These are phyloP conservation scores for Batkoa obscura DNA, from an alignment of 371 early-diverging fungal genomes.

Conservation along the genomic window DNA sequence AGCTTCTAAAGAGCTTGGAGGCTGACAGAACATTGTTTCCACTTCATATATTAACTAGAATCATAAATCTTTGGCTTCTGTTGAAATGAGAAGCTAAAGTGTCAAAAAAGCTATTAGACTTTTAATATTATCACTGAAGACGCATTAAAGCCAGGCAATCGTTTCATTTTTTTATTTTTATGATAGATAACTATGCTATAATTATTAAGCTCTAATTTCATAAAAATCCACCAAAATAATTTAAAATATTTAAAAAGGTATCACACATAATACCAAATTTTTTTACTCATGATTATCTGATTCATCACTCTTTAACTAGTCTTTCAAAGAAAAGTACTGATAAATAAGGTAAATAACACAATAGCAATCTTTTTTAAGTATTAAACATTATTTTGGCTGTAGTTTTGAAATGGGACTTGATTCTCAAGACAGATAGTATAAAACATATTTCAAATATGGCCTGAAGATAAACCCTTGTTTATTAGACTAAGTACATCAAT, in stretches of 20 bases:
- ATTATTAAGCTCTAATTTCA: constrained; percentile 60
- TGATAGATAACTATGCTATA: too few relatives aligned
- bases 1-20: constrained; percentile 22
- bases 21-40: constrained; percentile 57
- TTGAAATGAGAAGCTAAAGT: constrained; percentile 34
- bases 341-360: constrained; percentile 60
- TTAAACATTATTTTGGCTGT: too few relatives aligned
- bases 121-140: constrained; percentile 53
- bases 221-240: constrained; percentile 68
- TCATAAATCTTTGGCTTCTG: constrained; percentile 23
- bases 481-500: constrained; percentile 63
- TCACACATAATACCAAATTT: too few relatives aligned
- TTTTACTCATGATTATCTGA: constrained; percentile 54
- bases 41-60: constrained; percentile 36
- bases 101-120: constrained; percentile 29
- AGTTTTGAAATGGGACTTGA: constrained; percentile 50
- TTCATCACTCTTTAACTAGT: constrained; percentile 63
- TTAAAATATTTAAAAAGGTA: too few relatives aligned
- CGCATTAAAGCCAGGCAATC: constrained; percentile 42
- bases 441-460: constrained; percentile 50
- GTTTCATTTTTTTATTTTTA: too few relatives aligned
- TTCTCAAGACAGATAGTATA: constrained; percentile 36
- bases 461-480: constrained; percentile 57
- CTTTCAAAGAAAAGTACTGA: constrained; percentile 66
- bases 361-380: too few relatives aligned